phyloP scores from a whole-genome alignment of 2,329 filamentous ascomycete species.

The Cadophora malorum region DNA sequence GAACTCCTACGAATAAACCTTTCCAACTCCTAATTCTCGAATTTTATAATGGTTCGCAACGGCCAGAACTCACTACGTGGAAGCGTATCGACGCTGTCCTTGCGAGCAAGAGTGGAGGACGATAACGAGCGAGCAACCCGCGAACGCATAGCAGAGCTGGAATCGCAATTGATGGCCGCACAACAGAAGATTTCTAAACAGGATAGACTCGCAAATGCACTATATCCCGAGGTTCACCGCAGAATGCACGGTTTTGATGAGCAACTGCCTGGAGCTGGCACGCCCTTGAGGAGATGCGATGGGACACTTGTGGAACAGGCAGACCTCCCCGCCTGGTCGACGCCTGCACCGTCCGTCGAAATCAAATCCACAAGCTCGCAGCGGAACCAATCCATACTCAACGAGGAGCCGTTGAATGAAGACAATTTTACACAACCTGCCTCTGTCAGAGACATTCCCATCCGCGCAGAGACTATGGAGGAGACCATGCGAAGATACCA shows the following conservation, averaged over 20 bases:
- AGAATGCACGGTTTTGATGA: too few species aligned
- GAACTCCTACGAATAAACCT: neutral
- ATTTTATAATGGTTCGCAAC: constrained; percentile 40
- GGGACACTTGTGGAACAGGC: too few species aligned
- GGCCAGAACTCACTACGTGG: constrained; percentile 35
- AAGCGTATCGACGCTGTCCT: constrained; percentile 34
- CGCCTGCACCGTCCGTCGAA: neutral
- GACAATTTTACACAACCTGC: neutral
- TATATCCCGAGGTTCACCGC: neutral
- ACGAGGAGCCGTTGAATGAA: neutral
- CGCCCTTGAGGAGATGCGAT: too few species aligned
- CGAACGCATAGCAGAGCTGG: constrained; percentile 33
- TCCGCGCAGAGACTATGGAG: neutral
- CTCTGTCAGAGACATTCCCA: neutral
- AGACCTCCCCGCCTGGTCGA: neutral
- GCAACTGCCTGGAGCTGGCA: too few species aligned
- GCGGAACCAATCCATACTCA: neutral
- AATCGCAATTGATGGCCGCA: constrained; percentile 22
- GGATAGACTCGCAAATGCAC: neutral
- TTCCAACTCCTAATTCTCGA: neutral
- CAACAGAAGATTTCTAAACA: neutral
- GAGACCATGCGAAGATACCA: neutral
- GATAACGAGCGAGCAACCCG: constrained; percentile 26
- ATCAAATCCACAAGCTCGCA: neutral
- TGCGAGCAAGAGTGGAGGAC: constrained; percentile 27